phyloP scores from a whole-genome alignment of 768 basidiomycete species.

The button mushroom (Agaricus bisporus) region DNA sequence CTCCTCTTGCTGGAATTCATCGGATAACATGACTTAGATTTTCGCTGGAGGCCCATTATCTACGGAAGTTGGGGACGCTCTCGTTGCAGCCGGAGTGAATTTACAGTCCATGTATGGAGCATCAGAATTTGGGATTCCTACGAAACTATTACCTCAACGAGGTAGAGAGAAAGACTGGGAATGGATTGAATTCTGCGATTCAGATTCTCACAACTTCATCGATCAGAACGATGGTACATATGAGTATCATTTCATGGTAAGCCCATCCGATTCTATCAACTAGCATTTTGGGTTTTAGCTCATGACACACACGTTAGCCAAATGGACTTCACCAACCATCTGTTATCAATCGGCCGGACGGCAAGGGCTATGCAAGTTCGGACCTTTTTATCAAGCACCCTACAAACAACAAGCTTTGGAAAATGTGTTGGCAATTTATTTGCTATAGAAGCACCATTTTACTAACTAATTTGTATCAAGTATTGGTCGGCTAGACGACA shows the following conservation, averaged over 20 bases:
- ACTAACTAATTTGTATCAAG: conserved; percentile 5
- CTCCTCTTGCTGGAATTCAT: too few species aligned
- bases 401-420: conserved; percentile 34
- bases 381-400: conserved; percentile 41
- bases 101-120: too few species aligned
- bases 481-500: conserved; percentile 35
- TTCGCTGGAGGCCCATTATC: too few species aligned
- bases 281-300: not conserved
- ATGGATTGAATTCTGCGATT: too few species aligned
- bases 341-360: conserved; percentile 30
- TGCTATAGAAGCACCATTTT: not conserved
- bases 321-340: conserved; percentile 25
- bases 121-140: too few species aligned
- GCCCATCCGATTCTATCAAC: conserved; percentile 11
- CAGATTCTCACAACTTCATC: not conserved
- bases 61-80: too few species aligned
- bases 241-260: conserved; percentile 33
- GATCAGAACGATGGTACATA: conserved; percentile 30
- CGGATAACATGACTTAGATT: too few species aligned
- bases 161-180: too few species aligned
- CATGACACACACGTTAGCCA: conserved; percentile 22
- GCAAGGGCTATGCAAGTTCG: conserved; percentile 35
- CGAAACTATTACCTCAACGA: too few species aligned
- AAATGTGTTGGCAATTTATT: conserved; percentile 25
- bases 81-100: too few species aligned